Base-by-base conservation (phyloP, 2,329 filamentous ascomycete species). In the Verticillium isaacii region DNA sequence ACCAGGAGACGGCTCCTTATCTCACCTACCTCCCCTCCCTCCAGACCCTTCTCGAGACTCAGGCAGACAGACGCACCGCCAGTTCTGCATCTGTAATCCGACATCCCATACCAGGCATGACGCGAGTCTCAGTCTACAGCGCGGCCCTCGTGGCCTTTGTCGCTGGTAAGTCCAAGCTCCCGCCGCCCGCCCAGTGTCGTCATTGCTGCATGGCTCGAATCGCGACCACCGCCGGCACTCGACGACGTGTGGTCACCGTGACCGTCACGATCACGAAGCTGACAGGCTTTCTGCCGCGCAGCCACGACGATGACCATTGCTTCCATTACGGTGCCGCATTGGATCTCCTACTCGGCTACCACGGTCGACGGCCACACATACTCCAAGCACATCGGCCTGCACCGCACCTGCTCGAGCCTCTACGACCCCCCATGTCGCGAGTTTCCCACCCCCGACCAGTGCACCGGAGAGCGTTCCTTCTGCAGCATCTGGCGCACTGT, bases 401-500 rank as follows among this genome's bases (percentile, higher is more conserved):
- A 97, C 76, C 85, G 84, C 68, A 88, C 87, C 72, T 99, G 94
- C 77, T 90, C 89, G 60, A 89, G 85, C 62, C 79, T 91, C 62
- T 84, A 84, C 55, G 81, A 85, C 58, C 76, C 78, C n/a, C 75
- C 77, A 56, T 93, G 90, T 74, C 68, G 72, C 29, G 77, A 80
- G 36, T 95, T 93, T 74, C 92, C 92, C 3, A 80, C 82, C 66
- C 78, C 83, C 60, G 80, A 85, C 61, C 88, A 92, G 72, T 94
- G 91, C 75, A 78, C 80, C 61, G 83, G 82, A 68, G 85, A 89
- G 68, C 83, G 86, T 59, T 86, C 88, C 70, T 97, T 98, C 77
- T 98, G 95, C 80, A 90, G 88, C 69, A 90, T 96, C 83, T 99
- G 94, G 94, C 85, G 91, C 63, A 92, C 88, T 32, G 88, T 92